These are phyloP conservation scores for Penicillium sp. DNA, from an alignment of 2,329 filamentous ascomycete genomes.

Conservation along the genomic window DNA sequence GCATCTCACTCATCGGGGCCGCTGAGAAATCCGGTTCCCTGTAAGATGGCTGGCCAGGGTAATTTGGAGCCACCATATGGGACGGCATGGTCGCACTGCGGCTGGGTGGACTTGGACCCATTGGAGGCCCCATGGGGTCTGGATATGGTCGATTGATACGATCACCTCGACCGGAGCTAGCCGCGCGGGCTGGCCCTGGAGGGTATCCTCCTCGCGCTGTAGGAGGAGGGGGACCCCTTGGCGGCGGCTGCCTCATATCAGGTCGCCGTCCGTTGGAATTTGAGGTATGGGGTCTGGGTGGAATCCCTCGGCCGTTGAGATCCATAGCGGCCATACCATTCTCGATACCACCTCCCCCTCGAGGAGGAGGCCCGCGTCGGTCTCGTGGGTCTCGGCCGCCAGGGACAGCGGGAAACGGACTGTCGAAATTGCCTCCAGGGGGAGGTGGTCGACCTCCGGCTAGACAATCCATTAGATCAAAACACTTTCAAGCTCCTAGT, in stretches of 20 bases:
- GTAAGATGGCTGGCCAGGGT: constrained; percentile 33
- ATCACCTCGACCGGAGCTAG: constrained; percentile 16
- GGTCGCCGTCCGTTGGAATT: constrained; percentile 27
- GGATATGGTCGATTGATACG: constrained; percentile 23
- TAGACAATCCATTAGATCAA: constrained; percentile 10
- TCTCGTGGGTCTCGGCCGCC: constrained; percentile 22
- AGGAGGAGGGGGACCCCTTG: constrained; percentile 20
- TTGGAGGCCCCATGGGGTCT: constrained; percentile 22
- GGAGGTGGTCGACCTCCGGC: constrained; percentile 24
- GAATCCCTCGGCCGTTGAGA: constrained; percentile 24
- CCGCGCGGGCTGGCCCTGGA: constrained; percentile 22
- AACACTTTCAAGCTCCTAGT: background rate
- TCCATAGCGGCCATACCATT: constrained; percentile 37
- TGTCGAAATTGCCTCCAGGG: constrained; percentile 41
- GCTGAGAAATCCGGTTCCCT: constrained; percentile 24
- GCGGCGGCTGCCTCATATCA: constrained; percentile 23
- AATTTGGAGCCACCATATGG: constrained; percentile 18
- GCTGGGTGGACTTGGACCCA: constrained; percentile 21
- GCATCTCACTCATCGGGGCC: constrained; percentile 11
- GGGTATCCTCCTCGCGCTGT: constrained; percentile 20
- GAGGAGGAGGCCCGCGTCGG: constrained; percentile 30
- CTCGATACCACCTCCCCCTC: constrained; percentile 25
- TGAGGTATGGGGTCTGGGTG: constrained; percentile 37
- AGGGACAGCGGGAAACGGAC: constrained; percentile 44
- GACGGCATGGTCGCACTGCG: constrained; percentile 37